Base-by-base conservation (phyloP, 2,329 filamentous ascomycete genomes). In the Diaporthe eres region DNA sequence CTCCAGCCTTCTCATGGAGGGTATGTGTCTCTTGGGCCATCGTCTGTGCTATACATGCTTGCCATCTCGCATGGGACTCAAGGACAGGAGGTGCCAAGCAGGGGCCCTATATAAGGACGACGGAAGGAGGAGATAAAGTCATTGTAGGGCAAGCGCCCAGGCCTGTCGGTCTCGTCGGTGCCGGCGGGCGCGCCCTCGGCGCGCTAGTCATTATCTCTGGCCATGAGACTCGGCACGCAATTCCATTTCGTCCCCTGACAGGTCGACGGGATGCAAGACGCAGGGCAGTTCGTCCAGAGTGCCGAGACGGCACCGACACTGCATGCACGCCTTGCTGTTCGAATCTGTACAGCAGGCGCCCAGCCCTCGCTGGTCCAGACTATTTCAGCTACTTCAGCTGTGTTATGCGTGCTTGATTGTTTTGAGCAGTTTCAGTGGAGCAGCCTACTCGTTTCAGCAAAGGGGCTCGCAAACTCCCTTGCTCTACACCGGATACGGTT, bases 121-220 rank as follows among this genome's bases (percentile, higher is more conserved):
- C 31, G 13, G 31, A 2, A 53, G 31, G 47, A 68, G 47, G 22
- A 53, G 13, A 7, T 2, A 3, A 28, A 39, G 8, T 12, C 47
- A 15, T 42, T 13, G 65, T 42, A 28, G 4, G 49, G 49, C n/a
- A 53, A 31, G n/a, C 15, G 65, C 9, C 65, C 13, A 12, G 34
- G n/a, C n/a, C 47, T 19, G 13, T 70, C 31, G 49, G 65, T 13
- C 31, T 19, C 1, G 15, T 55, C 65, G 65, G 65, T 70, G n/a
- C 65, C 65, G 65, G 17, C 7, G 47, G 13, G 65, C 17, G 65
- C 65, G 65, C 49, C n/a, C 34, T 70, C 65, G 65, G 65, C 65
- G 49, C 65, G 34, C 65, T 70, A 70, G 65, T 70, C 65, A 68
- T 53, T n/a, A 12, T 12, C 25, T 19, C 47, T 25, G 6, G n/a